phyloP scores from a whole-genome alignment of 139 green algal species.

The Chloropicon primus region DNA sequence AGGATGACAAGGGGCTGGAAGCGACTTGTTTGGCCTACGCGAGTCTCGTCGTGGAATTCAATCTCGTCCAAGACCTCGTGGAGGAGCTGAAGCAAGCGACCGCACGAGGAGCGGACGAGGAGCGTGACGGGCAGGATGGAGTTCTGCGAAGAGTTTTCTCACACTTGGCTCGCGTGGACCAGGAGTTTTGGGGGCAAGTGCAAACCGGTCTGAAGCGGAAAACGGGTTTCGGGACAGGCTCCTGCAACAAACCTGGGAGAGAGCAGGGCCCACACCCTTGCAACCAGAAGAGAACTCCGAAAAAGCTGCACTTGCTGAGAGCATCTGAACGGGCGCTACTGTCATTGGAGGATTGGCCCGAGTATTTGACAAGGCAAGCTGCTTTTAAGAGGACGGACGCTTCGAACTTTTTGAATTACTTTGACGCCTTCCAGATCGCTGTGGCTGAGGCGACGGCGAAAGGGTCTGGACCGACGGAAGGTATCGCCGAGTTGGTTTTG shows the following conservation, averaged over 20 bases:
- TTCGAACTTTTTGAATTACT: background rate
- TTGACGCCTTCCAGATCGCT: background rate
- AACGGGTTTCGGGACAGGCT: no score
- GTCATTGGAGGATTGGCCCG: background rate
- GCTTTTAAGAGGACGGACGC: background rate
- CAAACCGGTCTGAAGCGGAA: no score
- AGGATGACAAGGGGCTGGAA: background rate
- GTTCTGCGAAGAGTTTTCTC: no score
- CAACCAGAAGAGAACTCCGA: background rate
- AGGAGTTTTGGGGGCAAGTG: no score
- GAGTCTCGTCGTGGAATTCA: background rate
- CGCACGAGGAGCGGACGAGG: no score
- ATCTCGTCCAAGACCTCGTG: background rate
- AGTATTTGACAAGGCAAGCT: background rate
- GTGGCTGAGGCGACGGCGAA: background rate
- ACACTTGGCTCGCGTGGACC: no score
- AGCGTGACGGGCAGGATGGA: no score
- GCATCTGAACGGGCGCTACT: background rate
- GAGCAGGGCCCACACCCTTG: no score
- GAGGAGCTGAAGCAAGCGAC: background rate
- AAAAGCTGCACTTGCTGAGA: background rate
- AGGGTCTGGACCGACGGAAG: no score
- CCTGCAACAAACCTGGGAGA: no score
- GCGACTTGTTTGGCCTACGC: background rate
- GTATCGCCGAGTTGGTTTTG: no score